phyloP scores from a whole-genome alignment of 2,329 filamentous ascomycete species.

The Mycosphaerelloides madeirae region DNA sequence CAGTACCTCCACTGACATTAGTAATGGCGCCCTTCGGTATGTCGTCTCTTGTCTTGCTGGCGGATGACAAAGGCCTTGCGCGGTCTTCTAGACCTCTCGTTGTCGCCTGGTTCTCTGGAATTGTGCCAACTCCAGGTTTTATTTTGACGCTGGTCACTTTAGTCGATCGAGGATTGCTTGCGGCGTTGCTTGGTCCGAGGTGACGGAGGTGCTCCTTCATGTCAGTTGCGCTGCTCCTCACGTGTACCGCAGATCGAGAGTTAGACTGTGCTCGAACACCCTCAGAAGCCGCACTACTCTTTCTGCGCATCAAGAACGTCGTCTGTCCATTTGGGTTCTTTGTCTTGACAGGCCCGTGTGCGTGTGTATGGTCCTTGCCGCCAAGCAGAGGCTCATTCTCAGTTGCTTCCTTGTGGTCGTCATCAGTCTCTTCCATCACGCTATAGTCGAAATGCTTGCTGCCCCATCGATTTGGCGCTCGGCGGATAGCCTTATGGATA shows the following conservation, averaged over 20 bases:
- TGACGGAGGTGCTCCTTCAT: constrained; percentile 58
- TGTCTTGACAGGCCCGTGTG: constrained; percentile 17
- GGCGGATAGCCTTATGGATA: constrained; percentile 94
- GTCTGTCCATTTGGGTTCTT: constrained; percentile 36
- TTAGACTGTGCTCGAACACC: constrained; percentile 20
- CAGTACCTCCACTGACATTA: constrained; percentile 61
- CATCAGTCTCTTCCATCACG: constrained; percentile 12
- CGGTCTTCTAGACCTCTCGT: constrained; percentile 19
- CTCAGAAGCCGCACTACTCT: constrained; percentile 40
- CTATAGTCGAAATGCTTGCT: constrained; percentile 14
- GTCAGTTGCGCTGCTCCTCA: constrained; percentile 51
- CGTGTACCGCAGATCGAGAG: constrained; percentile 34
- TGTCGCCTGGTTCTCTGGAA: constrained; percentile 35
- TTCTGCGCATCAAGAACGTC: constrained; percentile 43
- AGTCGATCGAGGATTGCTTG: constrained; percentile 56
- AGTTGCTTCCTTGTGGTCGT: constrained; percentile 20
- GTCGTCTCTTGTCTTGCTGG: no score
- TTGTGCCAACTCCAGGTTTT: constrained; percentile 51
- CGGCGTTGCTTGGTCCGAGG: constrained; percentile 60
- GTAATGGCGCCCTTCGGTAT: constrained; percentile 1
- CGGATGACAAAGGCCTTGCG: no score
- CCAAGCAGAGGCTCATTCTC: constrained; percentile 29
- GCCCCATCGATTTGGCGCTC: constrained; percentile 62
- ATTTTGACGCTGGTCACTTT: constrained; percentile 62
- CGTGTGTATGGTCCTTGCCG: constrained; percentile 20